Evolutionary conservation across 257 asterid species (phyloP), one percentile per base, ranked within the genome.

Genomic region (Scutellaria baicalensis): DNA sequence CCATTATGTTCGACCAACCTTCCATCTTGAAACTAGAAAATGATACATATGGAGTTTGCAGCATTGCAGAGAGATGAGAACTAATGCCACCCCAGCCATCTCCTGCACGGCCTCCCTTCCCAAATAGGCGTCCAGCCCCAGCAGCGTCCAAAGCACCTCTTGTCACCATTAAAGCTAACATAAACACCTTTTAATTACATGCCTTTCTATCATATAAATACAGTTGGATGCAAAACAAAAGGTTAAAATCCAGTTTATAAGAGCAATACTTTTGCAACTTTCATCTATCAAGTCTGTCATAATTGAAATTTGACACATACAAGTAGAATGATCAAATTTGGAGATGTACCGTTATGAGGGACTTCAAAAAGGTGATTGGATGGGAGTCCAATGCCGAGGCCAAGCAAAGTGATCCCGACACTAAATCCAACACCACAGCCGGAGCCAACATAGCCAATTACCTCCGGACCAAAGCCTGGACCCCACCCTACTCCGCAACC

Each of bases 401-500:
- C 97, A 5, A 82, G 81, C 57, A 90, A 73, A 77, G 97, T 91
- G 83, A 91, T 59, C 58, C 99, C 99, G 23, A 93, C 88, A 60
- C 89, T 83, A 66, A 93, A 87, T 43, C 98, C 98, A 55, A 70
- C 86, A 23, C 98, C 98, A 80, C 98, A 93, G 52, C 98, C 98
- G 12, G 99, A 84, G 42, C 97, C 99, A 73, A 93, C 97, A 62
- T 87, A 89, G 38, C 99, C 99, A 68, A 91, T 39, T 10, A 79
- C 97, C 76, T 93, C 99, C 10, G 89, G 99, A 59, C 99, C 99
- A 70, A 93, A 93, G 6, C 99, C 99, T 40, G 99, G 97, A 5
- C 99, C 97, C 99, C 99, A 93, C 44, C 99, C 99, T 59, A 93
- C 85, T 38, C 98, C 99, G 48, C 99, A 93, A 38, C 99, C 98